These are phyloP conservation scores for Tricholoma terreum DNA, from an alignment of 768 basidiomycete genomes.

Conservation along the genomic window DNA sequence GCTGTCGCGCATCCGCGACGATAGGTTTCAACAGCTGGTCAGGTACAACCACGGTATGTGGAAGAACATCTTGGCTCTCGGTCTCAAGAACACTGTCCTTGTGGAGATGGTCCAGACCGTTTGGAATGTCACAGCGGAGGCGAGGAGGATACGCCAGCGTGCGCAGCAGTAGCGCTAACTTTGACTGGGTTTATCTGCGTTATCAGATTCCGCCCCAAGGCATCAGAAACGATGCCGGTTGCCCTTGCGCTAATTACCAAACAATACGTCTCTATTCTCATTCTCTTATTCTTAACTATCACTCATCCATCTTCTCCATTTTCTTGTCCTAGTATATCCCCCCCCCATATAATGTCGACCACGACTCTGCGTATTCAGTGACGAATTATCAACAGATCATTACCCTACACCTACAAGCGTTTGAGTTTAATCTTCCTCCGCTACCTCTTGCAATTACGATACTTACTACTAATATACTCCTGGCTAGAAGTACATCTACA, in stretches of 20 bases:
- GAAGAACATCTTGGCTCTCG: slow-evolving; percentile 59
- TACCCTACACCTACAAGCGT: not conserved
- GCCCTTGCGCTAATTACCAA: not conserved
- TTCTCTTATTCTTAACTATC: not conserved
- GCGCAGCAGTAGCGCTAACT: not conserved
- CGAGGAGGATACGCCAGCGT: slow-evolving; percentile 26
- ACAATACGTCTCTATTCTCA: not conserved
- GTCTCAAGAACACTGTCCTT: slow-evolving; percentile 42
- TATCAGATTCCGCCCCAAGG: not conserved
- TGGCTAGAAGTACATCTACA: not conserved
- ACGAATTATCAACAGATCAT: not conserved
- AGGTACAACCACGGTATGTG: slow-evolving; percentile 58
- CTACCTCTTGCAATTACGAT: not conserved
- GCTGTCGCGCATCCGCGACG: slow-evolving; percentile 39
- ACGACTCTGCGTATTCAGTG: not conserved
- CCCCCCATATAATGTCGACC: not conserved
- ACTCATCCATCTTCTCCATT: not conserved
- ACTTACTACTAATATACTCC: not conserved
- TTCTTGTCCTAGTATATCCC: not conserved
- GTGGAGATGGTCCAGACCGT: slow-evolving; percentile 52
- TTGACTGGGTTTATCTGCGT: not conserved
- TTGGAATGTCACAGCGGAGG: slow-evolving; percentile 76
- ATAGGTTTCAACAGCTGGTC: slow-evolving; percentile 35
- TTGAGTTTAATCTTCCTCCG: not conserved
- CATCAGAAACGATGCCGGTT: too few relatives aligned